Base-by-base conservation (phyloP, 352 stramenopile species). In the Phytophthora hibernalis region DNA sequence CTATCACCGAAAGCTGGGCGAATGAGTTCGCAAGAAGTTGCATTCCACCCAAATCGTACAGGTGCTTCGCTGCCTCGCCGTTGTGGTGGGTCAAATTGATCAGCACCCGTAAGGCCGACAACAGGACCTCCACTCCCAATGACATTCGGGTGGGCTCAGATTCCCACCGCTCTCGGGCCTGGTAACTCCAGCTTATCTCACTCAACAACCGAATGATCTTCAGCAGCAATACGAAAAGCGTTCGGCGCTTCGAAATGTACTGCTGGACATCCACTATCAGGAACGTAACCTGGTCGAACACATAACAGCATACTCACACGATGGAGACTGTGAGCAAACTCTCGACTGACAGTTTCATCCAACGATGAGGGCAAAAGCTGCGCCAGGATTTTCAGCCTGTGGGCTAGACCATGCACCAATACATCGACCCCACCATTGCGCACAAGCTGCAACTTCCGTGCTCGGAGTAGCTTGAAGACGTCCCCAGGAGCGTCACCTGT, bases 51-150 rank as follows among this genome's bases (percentile, higher is more conserved):
- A 82, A 47, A 2, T 35, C 38, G 16, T 74, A 42, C 8, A 95
- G 61, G 20, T 89, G 72, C 0, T 10, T 50, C 18, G 80, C 76
- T 50, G 83, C 83, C 7, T 77, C 71, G 24, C 66, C 47, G 18
- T 88, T 92, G 56, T 91, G 83, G 40, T 95, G 87, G 1, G 87
- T 92, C 18, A 95, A 73, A 55, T 95, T 95, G 66, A 93, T 87
- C 13, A 93, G 35, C 18, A 93, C 79, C 12, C 85, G 80, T 42
- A 93, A 42, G 10, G 71, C 51, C 2, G 72, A 72, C 16, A 90
- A 49, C 10, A 91, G 63, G 1, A 82, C 74, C 5, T 91, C 83
- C 1, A 80, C 56, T 13, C 70, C 48, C 35, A 82, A 53, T 8
- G 72, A 62, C 57, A 79, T 70, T 35, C 71, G 66, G n/a, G 51